Conservation (phyloP, 2,329 filamentous ascomycete genomes). For the Talaromyces atroroseus region DNA sequence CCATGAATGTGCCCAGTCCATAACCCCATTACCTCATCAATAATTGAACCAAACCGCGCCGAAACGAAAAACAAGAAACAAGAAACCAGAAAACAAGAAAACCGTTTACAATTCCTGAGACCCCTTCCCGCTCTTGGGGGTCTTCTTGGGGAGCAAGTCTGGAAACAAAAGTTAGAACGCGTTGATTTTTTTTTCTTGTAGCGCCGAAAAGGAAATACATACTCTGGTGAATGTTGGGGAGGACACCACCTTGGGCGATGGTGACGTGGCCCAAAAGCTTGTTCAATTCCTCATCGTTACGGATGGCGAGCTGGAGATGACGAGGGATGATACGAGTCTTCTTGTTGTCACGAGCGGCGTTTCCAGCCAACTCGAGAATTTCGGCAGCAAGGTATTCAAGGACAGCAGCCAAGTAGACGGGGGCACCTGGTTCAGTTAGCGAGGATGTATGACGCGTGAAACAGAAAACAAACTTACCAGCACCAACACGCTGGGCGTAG, state of each 20-base stretch:
- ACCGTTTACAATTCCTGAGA: conserved; percentile 81
- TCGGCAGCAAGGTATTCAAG: conserved; percentile 98
- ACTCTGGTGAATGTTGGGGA: conserved; percentile 98
- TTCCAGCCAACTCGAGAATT: conserved; percentile 97
- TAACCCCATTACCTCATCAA: conserved; percentile 70
- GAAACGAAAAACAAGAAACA: conserved; percentile 61
- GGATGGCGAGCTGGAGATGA: conserved; percentile 97
- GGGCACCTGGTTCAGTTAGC: conserved; percentile 53
- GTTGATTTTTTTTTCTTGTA: too few relatives aligned
- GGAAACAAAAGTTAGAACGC: conserved; percentile 22
- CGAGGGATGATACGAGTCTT: conserved; percentile 99
- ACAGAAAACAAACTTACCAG: conserved; percentile 52
- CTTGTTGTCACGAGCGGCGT: conserved; percentile 99
- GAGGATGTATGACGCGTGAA: conserved; percentile 19
- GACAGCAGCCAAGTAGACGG: conserved; percentile 94
- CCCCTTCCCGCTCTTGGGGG: conserved; percentile 86
- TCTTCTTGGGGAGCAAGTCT: conserved; percentile 99
- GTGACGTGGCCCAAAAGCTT: conserved; percentile 95
- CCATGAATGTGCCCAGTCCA: conserved; percentile 55
- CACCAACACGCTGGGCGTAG: conserved; percentile 99
- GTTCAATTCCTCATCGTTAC: conserved; percentile 99
- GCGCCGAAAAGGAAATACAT: conserved; percentile 44
- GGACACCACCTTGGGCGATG: conserved; percentile 93
- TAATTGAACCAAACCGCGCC: conserved; percentile 66
- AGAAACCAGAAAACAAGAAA: conserved; percentile 49